Evolutionary conservation across 2,329 filamentous ascomycete species (phyloP).

Genomic region (Plenodomus biglobosus): DNA sequence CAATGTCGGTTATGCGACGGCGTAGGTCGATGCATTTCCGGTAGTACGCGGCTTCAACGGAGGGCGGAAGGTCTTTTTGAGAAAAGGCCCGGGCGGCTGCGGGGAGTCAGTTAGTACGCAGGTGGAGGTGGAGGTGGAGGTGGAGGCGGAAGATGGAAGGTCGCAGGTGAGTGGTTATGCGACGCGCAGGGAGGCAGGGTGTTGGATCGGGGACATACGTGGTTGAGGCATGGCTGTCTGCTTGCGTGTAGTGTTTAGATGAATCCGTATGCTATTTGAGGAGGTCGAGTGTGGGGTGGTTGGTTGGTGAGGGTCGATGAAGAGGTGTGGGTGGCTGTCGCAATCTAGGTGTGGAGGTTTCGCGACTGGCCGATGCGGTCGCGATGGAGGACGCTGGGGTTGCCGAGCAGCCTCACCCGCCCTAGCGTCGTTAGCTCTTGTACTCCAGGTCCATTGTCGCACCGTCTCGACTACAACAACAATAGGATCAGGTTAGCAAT

Average conservation of each 20-base stretch:
- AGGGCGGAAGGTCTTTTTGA: conserved; percentile 66
- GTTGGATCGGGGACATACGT: neutral
- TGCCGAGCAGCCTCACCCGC: neutral
- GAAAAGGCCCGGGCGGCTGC: conserved; percentile 35
- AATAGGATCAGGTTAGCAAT: no score
- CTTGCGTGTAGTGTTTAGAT: neutral
- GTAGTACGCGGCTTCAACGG: conserved; percentile 93
- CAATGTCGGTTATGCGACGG: conserved; percentile 86
- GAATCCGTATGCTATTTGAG: neutral
- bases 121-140: neutral
- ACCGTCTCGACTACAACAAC: no score
- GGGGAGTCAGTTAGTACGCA: conserved; percentile 3
- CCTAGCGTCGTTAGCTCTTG: neutral
- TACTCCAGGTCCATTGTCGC: no score
- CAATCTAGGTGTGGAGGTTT: neutral
- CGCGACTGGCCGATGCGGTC: neutral
- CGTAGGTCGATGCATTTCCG: conserved; percentile 95
- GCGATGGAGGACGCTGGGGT: neutral
- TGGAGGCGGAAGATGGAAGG: neutral
- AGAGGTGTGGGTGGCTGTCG: neutral
- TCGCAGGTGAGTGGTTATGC: no score
- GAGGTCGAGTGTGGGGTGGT: neutral
- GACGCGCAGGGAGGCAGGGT: no score
- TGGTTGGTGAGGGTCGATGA: neutral
- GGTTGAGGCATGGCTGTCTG: neutral